Conservation (phyloP, 1,139 yeast genomes). For the Candida sanyaensis region DNA sequence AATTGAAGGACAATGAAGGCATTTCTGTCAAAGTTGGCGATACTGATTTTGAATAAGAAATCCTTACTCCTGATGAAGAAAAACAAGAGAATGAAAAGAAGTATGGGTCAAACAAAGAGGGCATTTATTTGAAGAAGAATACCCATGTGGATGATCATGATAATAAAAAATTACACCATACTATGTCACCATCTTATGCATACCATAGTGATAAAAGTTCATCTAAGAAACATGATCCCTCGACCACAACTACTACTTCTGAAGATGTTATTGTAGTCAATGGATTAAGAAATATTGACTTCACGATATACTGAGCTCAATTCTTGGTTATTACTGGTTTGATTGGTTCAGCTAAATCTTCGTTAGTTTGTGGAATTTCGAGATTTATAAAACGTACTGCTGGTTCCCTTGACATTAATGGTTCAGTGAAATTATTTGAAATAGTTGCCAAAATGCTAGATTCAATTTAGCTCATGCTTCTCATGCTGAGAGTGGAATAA, state of each 20-base stretch:
- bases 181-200: conserved; percentile 3
- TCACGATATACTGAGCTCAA: conserved; percentile 45
- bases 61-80: conserved; percentile 29
- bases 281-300: conserved; percentile 20
- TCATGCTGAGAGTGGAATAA: conserved; percentile 40
- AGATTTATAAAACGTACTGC: conserved; percentile 53
- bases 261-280: conserved; percentile 10
- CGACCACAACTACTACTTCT: conserved; percentile 6
- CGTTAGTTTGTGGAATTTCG: conserved; percentile 54
- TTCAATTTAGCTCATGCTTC: conserved; percentile 49
- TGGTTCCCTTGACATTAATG: conserved; percentile 44
- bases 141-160: background rate
- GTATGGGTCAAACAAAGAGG: conserved; percentile 12
- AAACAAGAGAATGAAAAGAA: conserved; percentile 12
- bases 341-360: conserved; percentile 74
- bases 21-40: conserved; percentile 48
- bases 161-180: conserved; percentile 4
- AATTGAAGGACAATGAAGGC: conserved; percentile 22
- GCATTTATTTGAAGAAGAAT: conserved; percentile 4
- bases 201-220: conserved; percentile 8
- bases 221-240: conserved; percentile 8
- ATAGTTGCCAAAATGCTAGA: conserved; percentile 54
- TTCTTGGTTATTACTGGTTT: conserved; percentile 71
- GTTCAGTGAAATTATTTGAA: conserved; percentile 48
- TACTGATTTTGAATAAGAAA: conserved; percentile 73